Base-by-base conservation (phyloP, 169 alveolate species). In the Cryptosporidium baileyi region DNA sequence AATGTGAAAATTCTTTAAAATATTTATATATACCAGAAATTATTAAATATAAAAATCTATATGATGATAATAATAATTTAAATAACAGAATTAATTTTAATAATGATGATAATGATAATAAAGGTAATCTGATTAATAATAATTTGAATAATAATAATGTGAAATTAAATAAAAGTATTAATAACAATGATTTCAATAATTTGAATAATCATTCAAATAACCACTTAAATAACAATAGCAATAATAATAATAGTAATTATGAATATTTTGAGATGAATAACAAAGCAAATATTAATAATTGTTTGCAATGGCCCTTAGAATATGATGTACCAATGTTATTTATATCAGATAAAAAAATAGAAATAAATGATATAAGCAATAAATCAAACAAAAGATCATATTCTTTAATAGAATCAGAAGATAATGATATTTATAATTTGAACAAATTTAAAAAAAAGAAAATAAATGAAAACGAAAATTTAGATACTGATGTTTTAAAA, bases 1-100 rank as follows among this genome's bases (percentile, higher is more conserved):
- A n/a, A 38, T 74, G 85, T 67, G 85, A 57, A 38, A 40, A 36
- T 7, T 67, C 85, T 22, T n/a, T 36, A 51, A 54, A 38, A 30
- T 36, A 74, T 9, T 41, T 51, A 22, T 38, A 54, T 32, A 32
- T 74, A 11, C 74, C 65, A 19, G 11, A 54, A 2, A 32, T 38
- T 54, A 57, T 74, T n/a, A 54, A 19, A 11, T 74, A 54, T 19
- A 74, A 24, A 36, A 32, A 36, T 13, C 43, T 26, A 3, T 8
- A 26, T 8, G 22, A 9, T 15, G 44, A 24, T 8, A 43, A 2
- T 8, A 40, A 8, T 3, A 32, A 7, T 24, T 11, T n/a, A 8
- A 26, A 15, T 13, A 15, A 19, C 1, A 30, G 19, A 3, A 43
- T 22, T 15, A 3, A 19, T 63, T 17, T 7, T 28, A 15, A 13